Conservation (phyloP, 108 stramenopile genomes). For the Schizochytrium sp. region DNA sequence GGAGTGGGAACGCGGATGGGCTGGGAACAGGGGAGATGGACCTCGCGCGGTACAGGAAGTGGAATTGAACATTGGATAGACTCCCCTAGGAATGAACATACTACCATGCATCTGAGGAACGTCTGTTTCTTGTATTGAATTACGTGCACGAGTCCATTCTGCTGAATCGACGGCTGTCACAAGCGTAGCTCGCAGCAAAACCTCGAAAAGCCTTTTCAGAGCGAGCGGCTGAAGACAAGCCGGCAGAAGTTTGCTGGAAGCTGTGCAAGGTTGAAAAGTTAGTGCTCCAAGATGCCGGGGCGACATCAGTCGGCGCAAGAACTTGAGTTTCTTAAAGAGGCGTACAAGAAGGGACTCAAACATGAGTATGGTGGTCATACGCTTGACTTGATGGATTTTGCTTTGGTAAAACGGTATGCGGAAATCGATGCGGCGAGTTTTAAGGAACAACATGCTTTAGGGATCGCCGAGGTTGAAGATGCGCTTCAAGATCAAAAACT, state of each 20-base stretch:
- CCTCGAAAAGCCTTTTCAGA: background rate
- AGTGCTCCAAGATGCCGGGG: conserved; percentile 11
- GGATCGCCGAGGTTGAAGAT: background rate
- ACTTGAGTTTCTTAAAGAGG: conserved; percentile 52
- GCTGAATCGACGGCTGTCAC: too few relatives aligned
- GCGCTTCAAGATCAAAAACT: background rate
- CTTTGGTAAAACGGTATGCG: background rate
- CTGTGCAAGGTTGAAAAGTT: background rate
- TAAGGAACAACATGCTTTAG: background rate
- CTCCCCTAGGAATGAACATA: too few relatives aligned
- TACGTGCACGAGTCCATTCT: too few relatives aligned
- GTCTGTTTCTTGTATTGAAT: too few relatives aligned
- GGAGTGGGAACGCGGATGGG: too few relatives aligned
- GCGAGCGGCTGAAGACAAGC: background rate
- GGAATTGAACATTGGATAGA: too few relatives aligned
- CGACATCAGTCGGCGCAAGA: conserved; percentile 39
- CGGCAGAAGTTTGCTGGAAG: background rate
- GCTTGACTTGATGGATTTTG: conserved; percentile 11
- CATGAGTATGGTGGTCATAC: conserved; percentile 47
- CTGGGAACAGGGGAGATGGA: too few relatives aligned
- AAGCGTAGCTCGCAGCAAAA: too few relatives aligned
- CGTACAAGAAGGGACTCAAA: conserved; percentile 35
- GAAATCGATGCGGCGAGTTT: background rate
- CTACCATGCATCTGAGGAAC: too few relatives aligned
- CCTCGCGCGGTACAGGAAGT: too few relatives aligned